Conservation (phyloP, 73 alveolate genomes). For the Blepharisma japonicum region DNA sequence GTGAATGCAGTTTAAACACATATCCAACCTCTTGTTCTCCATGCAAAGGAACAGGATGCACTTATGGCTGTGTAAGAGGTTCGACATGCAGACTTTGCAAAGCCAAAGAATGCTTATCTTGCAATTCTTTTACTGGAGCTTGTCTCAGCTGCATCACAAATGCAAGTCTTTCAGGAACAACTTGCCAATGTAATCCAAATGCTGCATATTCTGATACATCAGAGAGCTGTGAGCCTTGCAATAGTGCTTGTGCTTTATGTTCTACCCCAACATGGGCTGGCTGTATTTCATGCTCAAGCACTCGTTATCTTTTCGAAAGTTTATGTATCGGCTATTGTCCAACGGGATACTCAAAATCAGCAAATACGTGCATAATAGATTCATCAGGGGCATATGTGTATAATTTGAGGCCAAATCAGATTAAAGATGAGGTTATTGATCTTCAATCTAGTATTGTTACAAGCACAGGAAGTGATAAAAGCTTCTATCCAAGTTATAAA, state of each 20-base stretch:
- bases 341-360: constrained; percentile 10
- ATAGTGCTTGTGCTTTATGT: background rate
- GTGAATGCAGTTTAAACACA: background rate
- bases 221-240: constrained; percentile 14
- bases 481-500: background rate
- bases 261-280: background rate
- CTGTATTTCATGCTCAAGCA: background rate
- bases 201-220: background rate
- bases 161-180: background rate
- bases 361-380: background rate
- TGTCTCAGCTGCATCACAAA: background rate
- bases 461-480: background rate
- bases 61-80: background rate
- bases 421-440: background rate
- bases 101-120: background rate
- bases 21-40: background rate
- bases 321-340: background rate
- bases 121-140: background rate
- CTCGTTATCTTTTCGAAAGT: background rate
- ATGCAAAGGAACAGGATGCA: background rate
- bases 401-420: background rate
- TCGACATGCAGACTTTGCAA: background rate
- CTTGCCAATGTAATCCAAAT: constrained; percentile 23
- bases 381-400: background rate
- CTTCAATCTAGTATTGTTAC: background rate